Base-by-base conservation (phyloP, 345 rosid genomes). In the Gossypium stocksii region DNA sequence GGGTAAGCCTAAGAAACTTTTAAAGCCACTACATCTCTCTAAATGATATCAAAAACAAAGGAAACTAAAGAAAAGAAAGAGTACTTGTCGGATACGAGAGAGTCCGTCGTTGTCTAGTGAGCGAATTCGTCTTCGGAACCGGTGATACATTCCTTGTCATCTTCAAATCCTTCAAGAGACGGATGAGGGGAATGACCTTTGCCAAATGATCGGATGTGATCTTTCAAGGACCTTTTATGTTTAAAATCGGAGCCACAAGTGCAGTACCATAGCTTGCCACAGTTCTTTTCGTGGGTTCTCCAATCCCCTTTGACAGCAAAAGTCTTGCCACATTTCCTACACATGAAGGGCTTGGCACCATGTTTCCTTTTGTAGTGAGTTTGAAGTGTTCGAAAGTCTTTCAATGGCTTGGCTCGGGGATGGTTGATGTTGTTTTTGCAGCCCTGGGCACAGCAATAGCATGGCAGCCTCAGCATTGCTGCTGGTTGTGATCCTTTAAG, bases 191-290 rank as follows among this genome's bases (percentile, higher is more conserved):
- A 89, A 72, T 96, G 99, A 15, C 98, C 97, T 34, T 86, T 84
- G 0, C 97, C 99, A 59, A 96, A 96, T 14, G 98, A 93, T 81
- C 90, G 86, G 65, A 96, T 87, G 79, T 96, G 99, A 82, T 96
- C 99, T 80, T 96, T 96, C 62, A 96, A 88, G 6, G 99, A 96
- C 72, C 99, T 85, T 84, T 96, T 96, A 84, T 96, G 99, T 80
- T 96, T 96, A 80, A 96, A 96, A 85, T 96, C 99, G 0, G 99
- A 96, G 8, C 99, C 99, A 52, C 99, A 96, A 58, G 86, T 86
- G 82, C 99, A 96, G 75, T 91, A 96, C 99, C 99, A 96, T 17
- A 96, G 19, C 84, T 96, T 96, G 14, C 99, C 99, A 57, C 99
- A 96, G 16, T 96, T 96, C 85, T 96, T 96, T 78, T 96, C 99